Base-by-base conservation (phyloP, 257 asterid species). In the Knoxia roxburghii region DNA sequence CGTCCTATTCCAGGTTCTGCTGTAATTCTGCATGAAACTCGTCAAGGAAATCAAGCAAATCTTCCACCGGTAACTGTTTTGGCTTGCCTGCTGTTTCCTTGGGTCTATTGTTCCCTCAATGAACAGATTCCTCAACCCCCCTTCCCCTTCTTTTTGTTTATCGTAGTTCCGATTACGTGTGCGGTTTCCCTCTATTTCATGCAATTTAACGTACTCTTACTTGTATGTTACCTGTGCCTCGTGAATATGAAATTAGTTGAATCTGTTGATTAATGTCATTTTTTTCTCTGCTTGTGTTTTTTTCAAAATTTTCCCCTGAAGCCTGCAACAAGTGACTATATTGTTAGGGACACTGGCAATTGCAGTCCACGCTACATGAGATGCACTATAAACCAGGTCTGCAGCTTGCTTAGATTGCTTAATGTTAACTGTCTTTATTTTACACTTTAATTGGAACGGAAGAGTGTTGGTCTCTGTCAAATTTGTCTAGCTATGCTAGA, bases 331-430 rank as follows among this genome's bases (percentile, higher is more conserved):
- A 88, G 95, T 73, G 97, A 94, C 58, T 90, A 94, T 77, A 88
- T 90, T 69, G 93, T 94, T 68, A 87, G 79, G 70, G 99, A 94
- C 79, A 86, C 96, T 41, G 98, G 99, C 72, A 94, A 90, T 80
- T 90, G 98, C 86, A 94, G 99, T 75, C 98, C 99, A 51, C 97
- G 99, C 70, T 87, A 84, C 87, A 83, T 94, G 84, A 83, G 99
- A 79, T 94, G 96, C 79, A 90, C 99, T 61, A 83, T 89, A 70
- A 94, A 90, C 79, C 99, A 90, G 97, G 98, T 88, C 48, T 43
- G 72, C 14, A 20, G 45, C 45, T 63, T 64, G 7, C 29, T 50
- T 45, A 39, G 11, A 48, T 57, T 12, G 13, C 37, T 11, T 32
- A 48, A 20, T 50, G 52, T 51, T 24, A 35, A 13, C 21, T 66